A percentile compares a stretch with the other conserved stretches of the same genome.
phyloP scores from a whole-genome alignment of 768 basidiomycete genomes.

The Pisolithus albus region DNA sequence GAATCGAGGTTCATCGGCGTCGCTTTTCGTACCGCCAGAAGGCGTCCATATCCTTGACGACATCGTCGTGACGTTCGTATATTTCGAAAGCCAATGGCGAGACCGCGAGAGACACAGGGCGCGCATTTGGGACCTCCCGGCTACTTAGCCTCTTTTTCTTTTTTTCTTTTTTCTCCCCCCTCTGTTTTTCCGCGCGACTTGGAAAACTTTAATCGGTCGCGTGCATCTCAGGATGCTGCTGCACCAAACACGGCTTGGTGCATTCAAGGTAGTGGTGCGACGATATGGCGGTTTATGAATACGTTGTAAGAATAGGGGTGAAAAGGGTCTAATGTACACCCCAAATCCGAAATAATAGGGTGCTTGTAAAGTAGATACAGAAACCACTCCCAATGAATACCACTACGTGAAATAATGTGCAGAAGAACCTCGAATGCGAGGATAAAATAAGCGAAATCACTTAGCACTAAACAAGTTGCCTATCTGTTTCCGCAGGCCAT shows the following conservation, averaged over 20 bases:
- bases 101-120: constrained; percentile 17
- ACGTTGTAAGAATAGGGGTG: not conserved
- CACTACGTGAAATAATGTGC: not conserved
- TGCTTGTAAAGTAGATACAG: not conserved
- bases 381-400: not conserved
- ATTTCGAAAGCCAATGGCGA: constrained; percentile 26
- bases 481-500: constrained; percentile 7
- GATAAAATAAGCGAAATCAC: constrained; percentile 32
- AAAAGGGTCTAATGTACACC: not conserved
- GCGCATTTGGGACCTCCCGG: constrained; percentile 6
- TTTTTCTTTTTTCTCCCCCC: no score
- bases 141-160: not conserved
- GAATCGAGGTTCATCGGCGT: constrained; percentile 14
- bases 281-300: not conserved
- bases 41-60: constrained; percentile 28
- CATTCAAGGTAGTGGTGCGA: not conserved
- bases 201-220: not conserved
- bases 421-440: not conserved
- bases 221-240: not conserved
- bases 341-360: not conserved
- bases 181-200: no score
- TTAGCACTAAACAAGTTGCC: constrained; percentile 4
- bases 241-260: not conserved
- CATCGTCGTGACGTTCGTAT: constrained; percentile 31
- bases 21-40: constrained; percentile 23